Evolutionary conservation across 169 alveolate species (phyloP), one percentile per base, ranked within the genome.

Genomic region (Plasmodium relictum): DNA sequence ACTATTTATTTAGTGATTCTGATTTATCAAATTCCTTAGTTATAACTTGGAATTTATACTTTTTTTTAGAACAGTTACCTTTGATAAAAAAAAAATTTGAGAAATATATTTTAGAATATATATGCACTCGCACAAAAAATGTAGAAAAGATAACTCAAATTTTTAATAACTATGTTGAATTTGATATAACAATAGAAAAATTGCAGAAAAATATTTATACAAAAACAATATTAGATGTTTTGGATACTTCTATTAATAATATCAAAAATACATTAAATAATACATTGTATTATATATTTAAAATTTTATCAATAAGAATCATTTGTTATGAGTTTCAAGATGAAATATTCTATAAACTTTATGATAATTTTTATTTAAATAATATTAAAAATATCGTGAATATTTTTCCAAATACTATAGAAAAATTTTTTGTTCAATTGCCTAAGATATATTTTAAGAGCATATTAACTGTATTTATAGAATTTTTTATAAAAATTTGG

Each of bases 401-500:
- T 8, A 86, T 86, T 1, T 86, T 86, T 50, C 92, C 92, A 0
- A 72, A 69, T 24, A 86, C 92, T 4, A 73, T 86, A 8, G 92
- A 86, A 41, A 86, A 69, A 45, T 66, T 86, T 14, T 70, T 86
- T 8, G 20, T 12, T 1, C 92, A 86, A 71, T 24, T 86, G 8
- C 92, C 92, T 2, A 56, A 70, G 0, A 70, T 52, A 0, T 86
- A 58, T 44, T 73, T 45, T 61, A 69, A 86, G 50, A 86, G 54
- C 9, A 71, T 86, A 9, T 63, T 70, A 10, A 86, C 92, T 0
- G 87, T 86, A 10, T 86, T 86, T 63, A 86, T 72, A 3, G 92
- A 71, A 22, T 41, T 86, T 5, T 72, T 86, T 52, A 86, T 72
- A 24, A 86, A 86, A 86, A 86, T 86, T 74, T 86, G 92, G 92